Percentiles rank a stretch among this genome's conserved stretches.
Conservation (phyloP, 441 rosid species). For the Mallotus japonicus region DNA sequence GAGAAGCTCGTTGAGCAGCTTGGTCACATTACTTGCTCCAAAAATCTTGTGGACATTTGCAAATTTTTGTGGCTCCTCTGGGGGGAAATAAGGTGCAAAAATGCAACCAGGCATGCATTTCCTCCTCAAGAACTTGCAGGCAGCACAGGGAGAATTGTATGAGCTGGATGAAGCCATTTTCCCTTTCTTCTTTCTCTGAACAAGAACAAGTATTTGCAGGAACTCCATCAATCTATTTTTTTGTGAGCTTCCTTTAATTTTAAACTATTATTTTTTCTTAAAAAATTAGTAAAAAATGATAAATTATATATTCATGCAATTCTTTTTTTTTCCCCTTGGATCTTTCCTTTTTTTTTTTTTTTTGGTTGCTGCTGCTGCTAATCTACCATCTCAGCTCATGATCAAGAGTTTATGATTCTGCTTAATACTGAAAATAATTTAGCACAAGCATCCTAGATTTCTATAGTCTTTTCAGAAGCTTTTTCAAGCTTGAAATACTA, state of each 20-base stretch:
- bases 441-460: neutral
- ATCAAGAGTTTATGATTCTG: neutral
- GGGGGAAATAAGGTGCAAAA: constrained; percentile 94
- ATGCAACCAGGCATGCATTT: constrained; percentile 94
- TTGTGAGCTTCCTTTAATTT: constrained; percentile 23
- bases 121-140: constrained; percentile 93
- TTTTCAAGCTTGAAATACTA: neutral
- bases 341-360: too few species aligned
- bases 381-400: neutral
- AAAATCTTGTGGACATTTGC: constrained; percentile 94
- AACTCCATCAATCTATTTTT: constrained; percentile 15
- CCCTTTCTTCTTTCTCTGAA: constrained; percentile 18
- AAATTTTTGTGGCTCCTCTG: constrained; percentile 96
- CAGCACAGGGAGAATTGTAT: constrained; percentile 96
- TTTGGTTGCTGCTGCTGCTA: neutral
- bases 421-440: neutral
- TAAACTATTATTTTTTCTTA: neutral
- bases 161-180: constrained; percentile 87
- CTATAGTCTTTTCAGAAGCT: neutral
- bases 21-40: constrained; percentile 92
- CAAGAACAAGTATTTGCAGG: neutral
- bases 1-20: constrained; percentile 82
- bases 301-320: neutral
- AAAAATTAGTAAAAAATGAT: neutral
- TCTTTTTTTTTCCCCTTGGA: neutral